Evolutionary conservation across 2,329 filamentous ascomycete genomes (phyloP).

Genomic region (Rhexocercosporidium sp.): DNA sequence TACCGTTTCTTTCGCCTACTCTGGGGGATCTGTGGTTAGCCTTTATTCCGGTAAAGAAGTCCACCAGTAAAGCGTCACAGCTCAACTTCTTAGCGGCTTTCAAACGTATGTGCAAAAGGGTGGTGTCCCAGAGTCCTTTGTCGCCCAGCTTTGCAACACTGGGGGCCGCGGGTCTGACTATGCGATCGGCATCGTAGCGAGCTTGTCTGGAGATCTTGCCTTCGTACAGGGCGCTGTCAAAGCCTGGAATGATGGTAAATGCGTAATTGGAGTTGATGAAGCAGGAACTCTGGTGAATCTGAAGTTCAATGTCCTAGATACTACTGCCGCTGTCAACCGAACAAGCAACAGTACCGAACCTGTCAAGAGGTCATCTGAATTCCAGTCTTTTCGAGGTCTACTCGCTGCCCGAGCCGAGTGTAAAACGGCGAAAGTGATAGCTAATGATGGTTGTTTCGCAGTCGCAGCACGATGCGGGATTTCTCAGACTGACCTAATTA

Average conservation of each 20-base stretch:
- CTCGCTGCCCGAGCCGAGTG: background rate
- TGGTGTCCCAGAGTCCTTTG: background rate
- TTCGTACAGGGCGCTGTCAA: background rate
- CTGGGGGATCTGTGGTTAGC: background rate
- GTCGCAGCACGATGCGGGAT: constrained; percentile 3
- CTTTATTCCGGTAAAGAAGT: constrained; percentile 1
- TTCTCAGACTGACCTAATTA: background rate
- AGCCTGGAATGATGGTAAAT: constrained; percentile 6
- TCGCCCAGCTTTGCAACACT: background rate
- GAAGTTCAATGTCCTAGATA: background rate
- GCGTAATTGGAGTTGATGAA: background rate
- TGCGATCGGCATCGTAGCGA: background rate
- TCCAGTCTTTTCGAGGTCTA: background rate
- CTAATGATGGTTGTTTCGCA: background rate
- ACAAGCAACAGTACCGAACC: background rate
- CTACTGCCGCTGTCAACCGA: background rate
- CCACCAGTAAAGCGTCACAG: background rate
- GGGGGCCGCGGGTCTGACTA: constrained; percentile 1
- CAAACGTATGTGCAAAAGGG: background rate
- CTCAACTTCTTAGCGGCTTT: background rate
- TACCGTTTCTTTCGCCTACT: background rate
- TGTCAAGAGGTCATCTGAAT: background rate
- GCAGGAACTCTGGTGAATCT: background rate
- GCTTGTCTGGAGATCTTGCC: background rate
- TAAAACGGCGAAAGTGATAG: background rate